A percentile compares a stretch with the other conserved stretches of the same genome.
Conservation (phyloP, 2,329 filamentous ascomycete genomes). For the Ustilaginoidea virens region DNA sequence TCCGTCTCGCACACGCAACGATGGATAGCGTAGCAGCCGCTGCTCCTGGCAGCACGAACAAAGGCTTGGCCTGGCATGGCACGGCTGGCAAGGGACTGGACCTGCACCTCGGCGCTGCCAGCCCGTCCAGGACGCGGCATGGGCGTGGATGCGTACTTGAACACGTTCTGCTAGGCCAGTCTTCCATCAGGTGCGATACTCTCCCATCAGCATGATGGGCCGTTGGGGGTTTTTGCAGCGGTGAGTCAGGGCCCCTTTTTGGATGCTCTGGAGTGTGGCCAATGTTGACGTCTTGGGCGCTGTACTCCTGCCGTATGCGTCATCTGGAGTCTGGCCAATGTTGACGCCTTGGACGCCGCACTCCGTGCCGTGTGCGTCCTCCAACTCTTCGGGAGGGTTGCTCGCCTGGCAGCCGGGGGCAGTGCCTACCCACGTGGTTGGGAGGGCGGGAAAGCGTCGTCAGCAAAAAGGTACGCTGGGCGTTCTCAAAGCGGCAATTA, state of each 20-base stretch:
- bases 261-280: too few species aligned
- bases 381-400: slow-evolving; percentile 50
- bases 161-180: too few species aligned
- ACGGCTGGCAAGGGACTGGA: slow-evolving; percentile 52
- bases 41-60: slow-evolving; percentile 48
- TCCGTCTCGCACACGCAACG: slow-evolving; percentile 64
- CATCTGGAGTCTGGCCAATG: slow-evolving; percentile 43
- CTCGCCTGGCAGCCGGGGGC: slow-evolving; percentile 41
- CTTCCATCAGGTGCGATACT: too few species aligned
- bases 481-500: too few species aligned
- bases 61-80: slow-evolving; percentile 66
- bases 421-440: slow-evolving; percentile 18
- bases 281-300: too few species aligned
- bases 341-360: slow-evolving; percentile 45
- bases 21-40: slow-evolving; percentile 54
- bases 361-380: slow-evolving; percentile 44
- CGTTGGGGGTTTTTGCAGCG: too few species aligned
- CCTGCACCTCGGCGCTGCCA: slow-evolving; percentile 72
- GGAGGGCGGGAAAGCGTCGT: too few species aligned
- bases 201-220: too few species aligned
- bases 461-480: too few species aligned
- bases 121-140: slow-evolving; percentile 35
- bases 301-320: too few species aligned
- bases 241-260: too few species aligned
- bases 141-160: too few species aligned